A percentile compares a stretch with the other conserved stretches of the same genome.
Evolutionary conservation across 805 yeast genomes (phyloP).

Genomic region (Kuraishia molischiana): DNA sequence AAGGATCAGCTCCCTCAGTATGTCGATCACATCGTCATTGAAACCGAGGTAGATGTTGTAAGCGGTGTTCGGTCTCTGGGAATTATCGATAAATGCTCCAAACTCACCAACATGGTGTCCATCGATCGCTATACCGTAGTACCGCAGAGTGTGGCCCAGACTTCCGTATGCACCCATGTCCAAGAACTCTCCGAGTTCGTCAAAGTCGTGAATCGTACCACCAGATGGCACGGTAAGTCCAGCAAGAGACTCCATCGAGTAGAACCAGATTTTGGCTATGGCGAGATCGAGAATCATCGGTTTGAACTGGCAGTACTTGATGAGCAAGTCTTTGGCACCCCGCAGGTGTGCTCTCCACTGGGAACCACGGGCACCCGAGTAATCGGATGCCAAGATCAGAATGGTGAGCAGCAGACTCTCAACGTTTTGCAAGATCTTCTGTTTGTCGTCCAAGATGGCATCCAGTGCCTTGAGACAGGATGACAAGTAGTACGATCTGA

Average conservation of each 20-base stretch:
- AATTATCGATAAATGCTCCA: slow-evolving; percentile 1
- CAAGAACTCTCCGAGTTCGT: slow-evolving; percentile 32
- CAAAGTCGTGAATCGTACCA: slow-evolving; percentile 44
- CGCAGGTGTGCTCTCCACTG: slow-evolving; percentile 62
- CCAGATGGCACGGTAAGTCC: slow-evolving; percentile 49
- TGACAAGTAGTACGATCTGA: slow-evolving; percentile 49
- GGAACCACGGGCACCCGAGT: slow-evolving; percentile 46
- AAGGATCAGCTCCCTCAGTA: slow-evolving; percentile 19
- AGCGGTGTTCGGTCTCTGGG: slow-evolving; percentile 2
- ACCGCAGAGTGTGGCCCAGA: slow-evolving; percentile 12
- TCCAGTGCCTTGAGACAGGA: slow-evolving; percentile 56
- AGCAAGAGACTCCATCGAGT: slow-evolving; percentile 52
- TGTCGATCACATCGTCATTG: slow-evolving; percentile 22
- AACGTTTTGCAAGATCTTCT: slow-evolving; percentile 39
- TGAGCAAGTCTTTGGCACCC: slow-evolving; percentile 57
- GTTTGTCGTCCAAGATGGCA: slow-evolving; percentile 31
- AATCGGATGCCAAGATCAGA: slow-evolving; percentile 53
- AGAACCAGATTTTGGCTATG: slow-evolving; percentile 44
- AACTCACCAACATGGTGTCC: slow-evolving; percentile 8
- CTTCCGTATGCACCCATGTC: slow-evolving; percentile 15
- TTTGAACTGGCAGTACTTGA: slow-evolving; percentile 31
- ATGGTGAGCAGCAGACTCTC: slow-evolving; percentile 66
- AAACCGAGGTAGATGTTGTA: slow-evolving; percentile 23
- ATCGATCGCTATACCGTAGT: slow-evolving; percentile 19
- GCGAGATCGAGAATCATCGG: slow-evolving; percentile 23